Evolutionary conservation across 768 basidiomycete genomes (phyloP).

Genomic region (Naganishia antarctica): DNA sequence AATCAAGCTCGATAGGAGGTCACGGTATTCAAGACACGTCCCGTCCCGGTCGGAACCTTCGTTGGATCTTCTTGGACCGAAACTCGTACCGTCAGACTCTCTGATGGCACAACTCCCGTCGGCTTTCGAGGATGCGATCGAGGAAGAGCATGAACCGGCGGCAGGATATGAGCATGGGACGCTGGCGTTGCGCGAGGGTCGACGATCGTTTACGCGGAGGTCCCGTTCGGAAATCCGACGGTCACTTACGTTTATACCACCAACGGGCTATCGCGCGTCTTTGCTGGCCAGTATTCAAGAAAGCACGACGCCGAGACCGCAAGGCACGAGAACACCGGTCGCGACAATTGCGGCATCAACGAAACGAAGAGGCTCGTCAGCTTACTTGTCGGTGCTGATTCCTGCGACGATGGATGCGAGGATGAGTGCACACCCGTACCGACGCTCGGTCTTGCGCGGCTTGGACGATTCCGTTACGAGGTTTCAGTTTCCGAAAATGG

Average conservation of each 20-base stretch:
- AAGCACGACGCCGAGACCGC: not conserved
- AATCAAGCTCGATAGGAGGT: not conserved
- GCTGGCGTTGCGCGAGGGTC: not conserved
- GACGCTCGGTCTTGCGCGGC: not conserved
- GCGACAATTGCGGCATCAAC: not conserved
- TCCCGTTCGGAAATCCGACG: constrained; percentile 18
- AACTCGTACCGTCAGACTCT: not conserved
- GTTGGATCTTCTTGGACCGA: not conserved
- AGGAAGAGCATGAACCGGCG: not conserved
- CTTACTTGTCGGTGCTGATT: not conserved
- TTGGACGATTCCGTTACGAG: constrained; percentile 26
- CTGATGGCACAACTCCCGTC: not conserved
- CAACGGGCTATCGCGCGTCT: constrained; percentile 3
- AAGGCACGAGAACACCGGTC: not conserved
- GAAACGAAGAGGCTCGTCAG: not conserved
- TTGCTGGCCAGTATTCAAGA: constrained; percentile 14
- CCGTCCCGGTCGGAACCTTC: constrained; percentile 5
- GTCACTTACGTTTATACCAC: constrained; percentile 14
- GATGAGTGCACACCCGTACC: constrained; percentile 14
- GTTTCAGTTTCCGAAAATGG: constrained; percentile 22
- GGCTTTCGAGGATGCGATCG: constrained; percentile 17
- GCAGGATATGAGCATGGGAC: not conserved
- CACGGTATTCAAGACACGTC: constrained; percentile 2
- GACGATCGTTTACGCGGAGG: constrained; percentile 8
- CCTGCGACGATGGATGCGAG: not conserved